Evolutionary conservation across 2,329 filamentous ascomycete genomes (phyloP).

Genomic region (Pseudogymnoascus sp.): DNA sequence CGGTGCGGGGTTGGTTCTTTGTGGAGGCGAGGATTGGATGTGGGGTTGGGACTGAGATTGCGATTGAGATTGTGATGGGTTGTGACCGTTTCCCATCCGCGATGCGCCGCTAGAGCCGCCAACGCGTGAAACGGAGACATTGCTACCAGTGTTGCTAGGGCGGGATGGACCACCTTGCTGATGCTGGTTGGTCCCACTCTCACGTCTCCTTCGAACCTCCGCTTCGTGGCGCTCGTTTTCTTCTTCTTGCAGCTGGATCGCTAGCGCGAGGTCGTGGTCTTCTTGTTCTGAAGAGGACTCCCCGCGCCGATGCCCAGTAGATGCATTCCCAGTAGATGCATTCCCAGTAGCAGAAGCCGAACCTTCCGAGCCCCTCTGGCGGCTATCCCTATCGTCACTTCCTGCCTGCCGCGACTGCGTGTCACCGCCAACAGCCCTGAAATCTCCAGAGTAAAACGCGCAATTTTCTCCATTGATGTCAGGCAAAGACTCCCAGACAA

Average conservation of each 20-base stretch:
- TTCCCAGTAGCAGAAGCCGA: not conserved
- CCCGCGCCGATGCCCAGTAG: not conserved
- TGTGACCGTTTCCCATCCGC: constrained; percentile 14
- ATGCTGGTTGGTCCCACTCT: constrained; percentile 60
- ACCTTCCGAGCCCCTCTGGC: constrained; percentile 25
- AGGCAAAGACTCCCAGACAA: constrained; percentile 91
- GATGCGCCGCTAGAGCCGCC: constrained; percentile 21
- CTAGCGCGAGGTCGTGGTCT: constrained; percentile 77
- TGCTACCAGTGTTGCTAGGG: constrained; percentile 13
- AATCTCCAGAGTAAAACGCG: constrained; percentile 85
- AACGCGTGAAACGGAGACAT: constrained; percentile 23
- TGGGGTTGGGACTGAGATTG: constrained; percentile 36
- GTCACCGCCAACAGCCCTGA: constrained; percentile 66
- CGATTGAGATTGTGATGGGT: constrained; percentile 22
- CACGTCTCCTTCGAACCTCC: constrained; percentile 53
- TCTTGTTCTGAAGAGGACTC: constrained; percentile 48
- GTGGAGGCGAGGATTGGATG: not conserved
- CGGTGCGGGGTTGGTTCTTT: not conserved
- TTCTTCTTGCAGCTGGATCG: constrained; percentile 88
- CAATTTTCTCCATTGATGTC: constrained; percentile 78
- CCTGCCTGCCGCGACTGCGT: not conserved
- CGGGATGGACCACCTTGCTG: constrained; percentile 45
- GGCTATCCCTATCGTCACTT: constrained; percentile 23
- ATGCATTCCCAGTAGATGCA: not conserved
- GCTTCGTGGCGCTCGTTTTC: constrained; percentile 70